phyloP scores from a whole-genome alignment of 2,329 filamentous ascomycete species.

The Aureobasidium vineae region DNA sequence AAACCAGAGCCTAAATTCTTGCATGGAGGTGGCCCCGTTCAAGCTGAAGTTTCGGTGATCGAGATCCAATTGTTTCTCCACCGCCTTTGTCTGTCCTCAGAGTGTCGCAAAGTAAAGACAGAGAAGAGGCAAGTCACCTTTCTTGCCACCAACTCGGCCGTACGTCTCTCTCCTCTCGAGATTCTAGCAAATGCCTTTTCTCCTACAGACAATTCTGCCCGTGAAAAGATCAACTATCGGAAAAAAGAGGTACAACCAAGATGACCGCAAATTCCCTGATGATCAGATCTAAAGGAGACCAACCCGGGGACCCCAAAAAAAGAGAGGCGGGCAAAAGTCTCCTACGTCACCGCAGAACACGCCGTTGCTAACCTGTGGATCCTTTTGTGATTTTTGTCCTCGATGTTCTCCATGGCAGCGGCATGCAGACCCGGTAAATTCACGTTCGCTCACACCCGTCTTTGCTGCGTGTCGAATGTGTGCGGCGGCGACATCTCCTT shows the following conservation, averaged over 20 bases:
- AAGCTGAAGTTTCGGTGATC: neutral
- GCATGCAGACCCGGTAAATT: slow-evolving; percentile 3
- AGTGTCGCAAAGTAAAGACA: neutral
- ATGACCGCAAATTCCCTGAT: neutral
- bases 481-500: neutral
- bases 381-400: neutral
- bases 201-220: no score
- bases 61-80: neutral
- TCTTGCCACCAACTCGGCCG: neutral
- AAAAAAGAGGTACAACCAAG: neutral
- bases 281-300: neutral
- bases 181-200: no score
- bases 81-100: neutral
- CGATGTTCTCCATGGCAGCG: neutral
- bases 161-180: no score
- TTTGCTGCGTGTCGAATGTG: neutral
- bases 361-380: slow-evolving; percentile 1
- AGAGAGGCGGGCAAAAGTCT: neutral
- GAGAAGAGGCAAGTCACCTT: neutral
- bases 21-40: neutral
- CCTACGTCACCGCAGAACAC: neutral
- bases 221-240: neutral
- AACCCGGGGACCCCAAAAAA: neutral
- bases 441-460: neutral
- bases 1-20: neutral